A percentile compares a stretch with the other conserved stretches of the same genome.
phyloP scores from a whole-genome alignment of 805 yeast genomes.

The Sugiyamaella valdiviana region DNA sequence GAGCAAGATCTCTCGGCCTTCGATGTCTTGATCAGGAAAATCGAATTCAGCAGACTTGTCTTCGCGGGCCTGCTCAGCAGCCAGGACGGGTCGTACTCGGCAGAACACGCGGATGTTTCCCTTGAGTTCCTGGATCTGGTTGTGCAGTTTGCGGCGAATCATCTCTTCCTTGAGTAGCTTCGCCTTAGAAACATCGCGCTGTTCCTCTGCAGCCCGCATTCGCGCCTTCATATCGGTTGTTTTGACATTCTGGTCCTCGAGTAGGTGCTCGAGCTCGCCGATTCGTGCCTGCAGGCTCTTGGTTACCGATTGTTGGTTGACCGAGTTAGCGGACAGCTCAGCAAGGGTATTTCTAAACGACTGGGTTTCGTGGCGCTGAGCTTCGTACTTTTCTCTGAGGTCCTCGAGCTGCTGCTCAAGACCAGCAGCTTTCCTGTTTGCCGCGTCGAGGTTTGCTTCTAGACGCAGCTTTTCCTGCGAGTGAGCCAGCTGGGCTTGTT shows the following conservation, averaged over 20 bases:
- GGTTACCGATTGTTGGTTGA: slow-evolving; percentile 19
- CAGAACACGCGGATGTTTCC: slow-evolving; percentile 93
- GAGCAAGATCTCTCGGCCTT: slow-evolving; percentile 23
- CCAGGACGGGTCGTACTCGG: slow-evolving; percentile 60
- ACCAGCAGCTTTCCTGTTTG: not conserved
- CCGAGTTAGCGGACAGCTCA: slow-evolving; percentile 26
- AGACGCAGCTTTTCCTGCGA: slow-evolving; percentile 26
- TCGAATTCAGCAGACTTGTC: slow-evolving; percentile 28
- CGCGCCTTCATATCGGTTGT: slow-evolving; percentile 18
- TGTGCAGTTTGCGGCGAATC: slow-evolving; percentile 58
- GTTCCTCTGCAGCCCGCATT: slow-evolving; percentile 27
- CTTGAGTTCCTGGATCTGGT: slow-evolving; percentile 73
- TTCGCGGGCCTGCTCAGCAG: slow-evolving; percentile 7
- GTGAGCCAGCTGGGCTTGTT: slow-evolving; percentile 23
- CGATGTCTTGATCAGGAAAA: slow-evolving; percentile 29
- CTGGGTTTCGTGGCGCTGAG: slow-evolving; percentile 24
- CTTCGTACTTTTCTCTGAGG: slow-evolving; percentile 23
- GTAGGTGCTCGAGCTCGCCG: slow-evolving; percentile 18
- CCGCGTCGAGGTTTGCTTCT: slow-evolving; percentile 19
- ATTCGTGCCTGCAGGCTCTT: slow-evolving; percentile 17
- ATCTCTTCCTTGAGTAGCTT: slow-evolving; percentile 46
- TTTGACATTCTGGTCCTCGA: slow-evolving; percentile 17
- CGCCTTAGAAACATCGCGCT: slow-evolving; percentile 31
- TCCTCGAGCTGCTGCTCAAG: slow-evolving; percentile 19
- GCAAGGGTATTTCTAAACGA: slow-evolving; percentile 27